Conservation (phyloP, 257 asterid genomes). For the Nicotiana obtusifolia region DNA sequence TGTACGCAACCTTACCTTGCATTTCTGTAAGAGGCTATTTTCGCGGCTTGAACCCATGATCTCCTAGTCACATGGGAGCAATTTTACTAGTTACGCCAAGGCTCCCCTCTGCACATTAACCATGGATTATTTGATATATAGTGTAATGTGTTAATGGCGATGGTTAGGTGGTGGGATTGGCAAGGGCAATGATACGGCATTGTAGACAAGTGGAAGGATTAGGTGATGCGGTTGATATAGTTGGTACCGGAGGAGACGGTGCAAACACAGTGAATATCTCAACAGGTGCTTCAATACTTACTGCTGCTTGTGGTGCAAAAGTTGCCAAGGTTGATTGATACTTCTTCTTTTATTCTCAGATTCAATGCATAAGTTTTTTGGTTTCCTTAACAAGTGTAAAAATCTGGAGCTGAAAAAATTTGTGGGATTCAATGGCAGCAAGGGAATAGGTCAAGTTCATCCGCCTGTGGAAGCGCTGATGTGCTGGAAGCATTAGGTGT, state of each 20-base stretch:
- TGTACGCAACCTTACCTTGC: too few relatives aligned
- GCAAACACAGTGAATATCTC: slow-evolving; percentile 83
- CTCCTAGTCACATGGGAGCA: too few relatives aligned
- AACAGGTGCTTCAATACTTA: slow-evolving; percentile 82
- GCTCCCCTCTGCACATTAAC: too few relatives aligned
- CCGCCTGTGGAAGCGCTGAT: slow-evolving; percentile 92
- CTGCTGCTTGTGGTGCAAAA: slow-evolving; percentile 86
- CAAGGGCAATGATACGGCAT: slow-evolving; percentile 71
- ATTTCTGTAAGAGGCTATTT: too few relatives aligned
- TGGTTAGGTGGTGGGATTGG: slow-evolving; percentile 66
- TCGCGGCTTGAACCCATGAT: too few relatives aligned
- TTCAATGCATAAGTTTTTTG: not conserved
- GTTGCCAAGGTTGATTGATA: slow-evolving; percentile 58
- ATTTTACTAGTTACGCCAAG: too few relatives aligned
- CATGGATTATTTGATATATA: too few relatives aligned
- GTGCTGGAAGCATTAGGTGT: slow-evolving; percentile 76
- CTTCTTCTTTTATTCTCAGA: too few relatives aligned
- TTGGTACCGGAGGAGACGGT: slow-evolving; percentile 91
- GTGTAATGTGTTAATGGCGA: not conserved
- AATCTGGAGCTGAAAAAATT: not conserved
- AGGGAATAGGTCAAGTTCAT: slow-evolving; percentile 88
- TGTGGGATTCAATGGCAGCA: slow-evolving; percentile 44
- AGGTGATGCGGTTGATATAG: slow-evolving; percentile 66
- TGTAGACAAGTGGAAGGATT: slow-evolving; percentile 62
- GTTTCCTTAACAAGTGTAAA: not conserved